Evolutionary conservation across 495 filamentous ascomycete species (phyloP).

Genomic region (Podospora pseudopauciseta): DNA sequence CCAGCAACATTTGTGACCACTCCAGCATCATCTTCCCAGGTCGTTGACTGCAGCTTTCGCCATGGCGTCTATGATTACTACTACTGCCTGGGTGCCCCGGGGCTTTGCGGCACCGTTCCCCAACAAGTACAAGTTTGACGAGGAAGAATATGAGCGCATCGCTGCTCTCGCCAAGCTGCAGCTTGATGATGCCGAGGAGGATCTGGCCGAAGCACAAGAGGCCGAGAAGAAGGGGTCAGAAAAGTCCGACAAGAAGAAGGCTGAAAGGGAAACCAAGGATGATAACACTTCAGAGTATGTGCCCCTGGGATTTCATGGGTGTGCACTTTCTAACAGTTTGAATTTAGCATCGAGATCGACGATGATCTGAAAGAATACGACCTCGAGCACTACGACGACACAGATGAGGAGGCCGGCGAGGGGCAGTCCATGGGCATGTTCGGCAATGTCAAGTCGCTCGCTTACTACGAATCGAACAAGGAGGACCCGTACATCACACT

Average conservation of each 20-base stretch:
- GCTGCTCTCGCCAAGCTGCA: constrained; percentile 82
- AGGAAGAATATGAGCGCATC: constrained; percentile 89
- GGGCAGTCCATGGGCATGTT: constrained; percentile 82
- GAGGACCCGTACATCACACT: constrained; percentile 96
- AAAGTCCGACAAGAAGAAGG: constrained; percentile 17
- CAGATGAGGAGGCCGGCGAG: constrained; percentile 61
- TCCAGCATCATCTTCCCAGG: not conserved
- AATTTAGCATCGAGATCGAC: constrained; percentile 46
- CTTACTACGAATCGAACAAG: constrained; percentile 88
- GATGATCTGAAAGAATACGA: constrained; percentile 94
- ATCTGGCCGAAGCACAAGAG: constrained; percentile 64
- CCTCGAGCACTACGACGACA: constrained; percentile 88
- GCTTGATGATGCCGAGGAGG: constrained; percentile 87
- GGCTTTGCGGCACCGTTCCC: constrained; percentile 92
- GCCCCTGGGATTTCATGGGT: not conserved
- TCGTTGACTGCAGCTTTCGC: not conserved
- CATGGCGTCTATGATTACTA: constrained; percentile 78
- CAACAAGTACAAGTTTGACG: constrained; percentile 83
- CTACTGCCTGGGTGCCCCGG: constrained; percentile 87
- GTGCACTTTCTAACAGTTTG: constrained; percentile 18
- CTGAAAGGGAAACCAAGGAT: constrained; percentile 15
- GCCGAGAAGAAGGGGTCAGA: constrained; percentile 28
- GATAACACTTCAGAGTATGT: constrained; percentile 35
- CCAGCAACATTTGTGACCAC: not conserved
- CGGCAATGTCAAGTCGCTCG: constrained; percentile 86